A percentile compares a stretch with the other conserved stretches of the same genome.
Conservation (phyloP, 2,329 filamentous ascomycete genomes). For the Penicillium decumbens region DNA sequence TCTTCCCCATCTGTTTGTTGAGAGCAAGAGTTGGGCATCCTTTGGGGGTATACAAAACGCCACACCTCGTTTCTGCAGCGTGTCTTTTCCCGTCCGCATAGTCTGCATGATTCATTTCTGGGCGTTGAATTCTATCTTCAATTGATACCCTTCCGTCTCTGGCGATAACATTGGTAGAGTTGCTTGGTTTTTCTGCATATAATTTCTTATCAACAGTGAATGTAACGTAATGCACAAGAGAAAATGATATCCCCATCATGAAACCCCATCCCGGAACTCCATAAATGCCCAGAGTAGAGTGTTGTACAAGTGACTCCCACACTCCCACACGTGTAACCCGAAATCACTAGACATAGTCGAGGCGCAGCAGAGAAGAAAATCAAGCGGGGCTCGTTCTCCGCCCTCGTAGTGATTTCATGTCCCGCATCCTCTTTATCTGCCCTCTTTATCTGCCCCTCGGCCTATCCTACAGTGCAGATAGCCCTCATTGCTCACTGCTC, state of each 20-base stretch:
- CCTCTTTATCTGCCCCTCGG: not conserved
- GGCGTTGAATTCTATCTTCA: constrained; percentile 8
- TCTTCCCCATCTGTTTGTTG: constrained; percentile 3
- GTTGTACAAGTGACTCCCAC: constrained; percentile 24
- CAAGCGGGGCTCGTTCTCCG: not conserved
- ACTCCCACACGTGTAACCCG: not conserved
- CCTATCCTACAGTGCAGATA: not conserved
- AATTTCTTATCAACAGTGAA: not conserved
- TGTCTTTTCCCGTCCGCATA: not conserved
- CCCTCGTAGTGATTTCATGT: not conserved
- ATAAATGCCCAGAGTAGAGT: constrained; percentile 32
- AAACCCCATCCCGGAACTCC: constrained; percentile 22
- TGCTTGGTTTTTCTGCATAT: not conserved
- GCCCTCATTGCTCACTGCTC: constrained; percentile 19
- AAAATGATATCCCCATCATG: not conserved
- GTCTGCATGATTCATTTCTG: not conserved
- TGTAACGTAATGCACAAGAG: not conserved
- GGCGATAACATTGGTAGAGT: constrained; percentile 6
- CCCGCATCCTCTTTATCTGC: not conserved
- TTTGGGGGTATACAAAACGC: not conserved
- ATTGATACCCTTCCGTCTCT: constrained; percentile 10
- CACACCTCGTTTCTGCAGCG: not conserved
- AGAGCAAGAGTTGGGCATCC: not conserved
- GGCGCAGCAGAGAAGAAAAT: not conserved
- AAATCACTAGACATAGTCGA: not conserved